These are phyloP conservation scores for Malus hybrid DNA, from an alignment of 331 rosid species.

Conservation along the genomic window DNA sequence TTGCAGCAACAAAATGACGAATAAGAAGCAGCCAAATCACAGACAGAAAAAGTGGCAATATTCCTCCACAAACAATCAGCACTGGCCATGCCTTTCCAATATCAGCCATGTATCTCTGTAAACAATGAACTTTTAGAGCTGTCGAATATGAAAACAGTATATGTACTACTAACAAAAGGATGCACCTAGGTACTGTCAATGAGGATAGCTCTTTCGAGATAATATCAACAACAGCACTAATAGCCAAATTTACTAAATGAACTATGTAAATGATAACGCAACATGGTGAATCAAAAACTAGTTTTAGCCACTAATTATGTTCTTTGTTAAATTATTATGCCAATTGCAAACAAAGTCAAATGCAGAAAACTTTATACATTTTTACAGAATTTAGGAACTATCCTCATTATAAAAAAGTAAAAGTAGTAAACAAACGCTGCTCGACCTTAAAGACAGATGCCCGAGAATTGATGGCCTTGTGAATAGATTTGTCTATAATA, in stretches of 20 bases:
- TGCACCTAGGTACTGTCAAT: background rate
- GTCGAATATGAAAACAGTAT: background rate
- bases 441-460: conserved; percentile 86
- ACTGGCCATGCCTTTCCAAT: conserved; percentile 97
- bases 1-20: conserved; percentile 87
- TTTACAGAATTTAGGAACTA: conserved; percentile 3
- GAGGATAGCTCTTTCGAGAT: background rate
- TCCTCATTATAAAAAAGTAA: background rate
- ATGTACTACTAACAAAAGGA: background rate
- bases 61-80: conserved; percentile 91
- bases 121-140: conserved; percentile 14
- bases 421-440: background rate
- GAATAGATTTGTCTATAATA: conserved; percentile 81
- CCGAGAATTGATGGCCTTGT: conserved; percentile 76
- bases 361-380: background rate
- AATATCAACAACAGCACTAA: background rate
- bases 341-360: background rate
- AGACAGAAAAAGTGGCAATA: conserved; percentile 82
- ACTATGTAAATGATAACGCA: background rate
- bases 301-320: background rate
- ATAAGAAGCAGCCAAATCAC: conserved; percentile 90
- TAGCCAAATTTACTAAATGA: background rate
- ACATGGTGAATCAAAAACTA: background rate
- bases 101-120: conserved; percentile 96
- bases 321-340: background rate